phyloP scores from a whole-genome alignment of 805 yeast species.

The Barnettozyma sucrosica region DNA sequence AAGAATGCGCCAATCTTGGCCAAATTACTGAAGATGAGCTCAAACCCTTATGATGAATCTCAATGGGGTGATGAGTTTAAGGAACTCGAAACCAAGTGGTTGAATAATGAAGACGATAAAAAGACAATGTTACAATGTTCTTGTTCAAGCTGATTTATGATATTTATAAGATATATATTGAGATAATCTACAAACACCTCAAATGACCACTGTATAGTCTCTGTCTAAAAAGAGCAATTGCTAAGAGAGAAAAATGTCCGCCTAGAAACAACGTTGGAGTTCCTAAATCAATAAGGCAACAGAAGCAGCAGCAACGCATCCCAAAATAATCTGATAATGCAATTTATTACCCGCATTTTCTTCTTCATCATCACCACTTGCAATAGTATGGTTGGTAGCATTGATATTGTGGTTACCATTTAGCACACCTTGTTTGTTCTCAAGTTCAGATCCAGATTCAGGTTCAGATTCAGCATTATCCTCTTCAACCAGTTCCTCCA shows the following conservation, averaged over 20 bases:
- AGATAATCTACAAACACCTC: background rate
- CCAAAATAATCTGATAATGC: constrained; percentile 2
- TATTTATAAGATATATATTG: background rate
- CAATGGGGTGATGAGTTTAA: constrained; percentile 65
- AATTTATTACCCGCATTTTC: constrained; percentile 6
- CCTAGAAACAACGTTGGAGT: background rate
- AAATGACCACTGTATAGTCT: background rate
- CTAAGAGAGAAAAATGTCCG: background rate
- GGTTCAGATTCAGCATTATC: constrained; percentile 1
- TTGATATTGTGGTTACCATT: constrained; percentile 1
- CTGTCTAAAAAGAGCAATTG: background rate
- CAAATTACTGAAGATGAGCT: constrained; percentile 65
- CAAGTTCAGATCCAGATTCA: background rate
- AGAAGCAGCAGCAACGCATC: constrained; percentile 3
- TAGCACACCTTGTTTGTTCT: background rate
- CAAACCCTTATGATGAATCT: constrained; percentile 61
- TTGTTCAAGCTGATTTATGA: constrained; percentile 42
- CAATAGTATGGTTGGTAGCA: background rate
- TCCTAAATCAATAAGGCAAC: constrained; percentile 9
- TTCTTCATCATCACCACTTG: constrained; percentile 6
- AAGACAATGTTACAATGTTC: constrained; percentile 68
- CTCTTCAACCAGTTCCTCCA: constrained; percentile 10
- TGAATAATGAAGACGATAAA: constrained; percentile 43
- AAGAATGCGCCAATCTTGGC: constrained; percentile 46
- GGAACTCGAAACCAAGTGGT: constrained; percentile 54